These are phyloP conservation scores for Ambispora gerdemannii DNA, from an alignment of 192 early-diverging fungal genomes.

Conservation along the genomic window DNA sequence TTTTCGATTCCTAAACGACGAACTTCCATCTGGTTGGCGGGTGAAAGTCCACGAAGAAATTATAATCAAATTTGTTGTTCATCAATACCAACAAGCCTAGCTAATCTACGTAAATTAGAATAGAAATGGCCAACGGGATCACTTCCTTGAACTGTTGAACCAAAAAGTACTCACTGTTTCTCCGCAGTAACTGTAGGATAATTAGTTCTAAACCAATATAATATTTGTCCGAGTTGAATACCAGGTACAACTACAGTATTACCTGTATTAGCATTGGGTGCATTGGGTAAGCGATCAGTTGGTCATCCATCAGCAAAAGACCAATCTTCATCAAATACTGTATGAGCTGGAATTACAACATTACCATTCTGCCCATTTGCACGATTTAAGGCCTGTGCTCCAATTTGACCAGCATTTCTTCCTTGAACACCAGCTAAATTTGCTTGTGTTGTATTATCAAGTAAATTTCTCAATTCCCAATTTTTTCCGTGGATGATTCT, in stretches of 20 bases:
- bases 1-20: background rate
- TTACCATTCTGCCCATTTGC: background rate
- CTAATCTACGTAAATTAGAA: background rate
- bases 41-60: no score
- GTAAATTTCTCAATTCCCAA: conserved; percentile 17
- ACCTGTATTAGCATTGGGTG: background rate
- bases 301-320: no score
- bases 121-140: conserved; percentile 13
- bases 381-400: background rate
- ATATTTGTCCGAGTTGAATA: background rate
- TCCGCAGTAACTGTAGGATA: conserved; percentile 10
- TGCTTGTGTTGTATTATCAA: conserved; percentile 3
- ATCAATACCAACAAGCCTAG: background rate
- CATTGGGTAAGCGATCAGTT: no score
- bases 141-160: conserved; percentile 1
- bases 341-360: no score
- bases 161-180: conserved; percentile 6
- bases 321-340: no score
- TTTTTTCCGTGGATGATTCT: conserved; percentile 7
- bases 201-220: conserved; percentile 10
- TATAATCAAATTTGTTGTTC: background rate
- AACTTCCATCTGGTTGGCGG: background rate
- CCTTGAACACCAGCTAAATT: conserved; percentile 5
- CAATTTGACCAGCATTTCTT: background rate
- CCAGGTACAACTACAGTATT: conserved; percentile 10